phyloP scores from a whole-genome alignment of 176 grass and related monocot genomes.

The Dendrocalamus sinicus region DNA sequence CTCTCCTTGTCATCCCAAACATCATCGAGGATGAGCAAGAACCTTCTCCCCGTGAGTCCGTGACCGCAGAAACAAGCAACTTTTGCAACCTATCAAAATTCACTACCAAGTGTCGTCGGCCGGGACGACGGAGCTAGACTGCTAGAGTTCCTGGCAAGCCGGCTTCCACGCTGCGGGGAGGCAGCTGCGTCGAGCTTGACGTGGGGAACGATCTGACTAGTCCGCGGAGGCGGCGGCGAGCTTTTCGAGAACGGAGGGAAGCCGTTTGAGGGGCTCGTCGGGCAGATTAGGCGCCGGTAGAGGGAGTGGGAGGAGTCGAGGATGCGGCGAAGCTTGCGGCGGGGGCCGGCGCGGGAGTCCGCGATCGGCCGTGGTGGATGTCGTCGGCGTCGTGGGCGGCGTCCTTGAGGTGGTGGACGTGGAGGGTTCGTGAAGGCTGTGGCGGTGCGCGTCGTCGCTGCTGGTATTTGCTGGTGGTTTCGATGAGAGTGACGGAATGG shows the following conservation, averaged over 20 bases:
- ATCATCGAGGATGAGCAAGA: slow-evolving; percentile 66
- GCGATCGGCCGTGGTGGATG: slow-evolving; percentile 11
- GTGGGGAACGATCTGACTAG: neutral
- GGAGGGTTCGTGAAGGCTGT: neutral
- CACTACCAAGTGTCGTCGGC: neutral
- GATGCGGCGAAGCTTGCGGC: slow-evolving; percentile 5
- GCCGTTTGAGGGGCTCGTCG: slow-evolving; percentile 8
- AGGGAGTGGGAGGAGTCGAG: slow-evolving; percentile 3
- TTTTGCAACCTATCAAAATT: slow-evolving; percentile 40
- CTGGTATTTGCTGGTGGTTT: neutral
- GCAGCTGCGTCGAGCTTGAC: neutral
- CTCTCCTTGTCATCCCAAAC: slow-evolving; percentile 47
- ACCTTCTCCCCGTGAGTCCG: slow-evolving; percentile 39
- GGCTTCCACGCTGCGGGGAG: neutral
- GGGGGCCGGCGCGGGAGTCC: neutral
- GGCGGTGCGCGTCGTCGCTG: neutral
- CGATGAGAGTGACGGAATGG: neutral
- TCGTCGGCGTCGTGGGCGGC: slow-evolving; percentile 38
- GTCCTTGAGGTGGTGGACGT: slow-evolving; percentile 30
- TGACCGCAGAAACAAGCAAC: slow-evolving; percentile 23
- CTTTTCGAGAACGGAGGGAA: slow-evolving; percentile 36
- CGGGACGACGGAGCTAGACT: slow-evolving; percentile 10
- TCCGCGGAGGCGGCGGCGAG: neutral
- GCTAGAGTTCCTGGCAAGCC: neutral
- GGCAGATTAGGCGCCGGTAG: neutral